phyloP scores from a whole-genome alignment of 208 protist genomes.

The Acanthamoeba triangularis region DNA sequence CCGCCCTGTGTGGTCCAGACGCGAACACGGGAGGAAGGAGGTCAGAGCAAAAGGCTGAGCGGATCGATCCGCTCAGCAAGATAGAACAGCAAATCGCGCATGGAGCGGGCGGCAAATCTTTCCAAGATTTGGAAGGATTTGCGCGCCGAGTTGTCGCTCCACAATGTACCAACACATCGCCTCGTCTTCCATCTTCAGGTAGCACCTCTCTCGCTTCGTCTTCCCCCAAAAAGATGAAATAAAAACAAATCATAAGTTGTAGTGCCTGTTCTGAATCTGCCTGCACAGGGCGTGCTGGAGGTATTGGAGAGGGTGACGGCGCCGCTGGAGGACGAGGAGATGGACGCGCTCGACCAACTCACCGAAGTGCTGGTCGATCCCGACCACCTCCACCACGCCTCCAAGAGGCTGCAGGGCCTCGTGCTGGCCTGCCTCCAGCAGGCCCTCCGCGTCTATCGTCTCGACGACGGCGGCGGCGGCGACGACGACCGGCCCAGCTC shows the following conservation, averaged over 20 bases:
- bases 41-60: no score
- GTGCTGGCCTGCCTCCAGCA: neutral
- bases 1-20: no score
- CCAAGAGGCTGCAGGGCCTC: conserved; percentile 20
- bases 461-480: neutral
- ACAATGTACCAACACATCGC: neutral
- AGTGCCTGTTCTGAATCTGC: no score
- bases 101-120: neutral
- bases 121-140: neutral
- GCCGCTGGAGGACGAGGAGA: neutral
- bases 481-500: neutral
- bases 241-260: no score
- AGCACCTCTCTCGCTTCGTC: no score
- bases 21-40: no score
- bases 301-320: no score
- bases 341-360: neutral
- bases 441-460: neutral
- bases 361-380: neutral
- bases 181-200: neutral
- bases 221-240: no score
- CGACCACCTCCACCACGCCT: neutral
- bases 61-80: no score
- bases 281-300: no score
- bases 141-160: neutral
- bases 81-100: no score